A percentile compares a stretch with the other conserved stretches of the same genome.
These are phyloP conservation scores for Eustoma russellianum DNA, from an alignment of 257 asterid genomes.

Conservation along the genomic window DNA sequence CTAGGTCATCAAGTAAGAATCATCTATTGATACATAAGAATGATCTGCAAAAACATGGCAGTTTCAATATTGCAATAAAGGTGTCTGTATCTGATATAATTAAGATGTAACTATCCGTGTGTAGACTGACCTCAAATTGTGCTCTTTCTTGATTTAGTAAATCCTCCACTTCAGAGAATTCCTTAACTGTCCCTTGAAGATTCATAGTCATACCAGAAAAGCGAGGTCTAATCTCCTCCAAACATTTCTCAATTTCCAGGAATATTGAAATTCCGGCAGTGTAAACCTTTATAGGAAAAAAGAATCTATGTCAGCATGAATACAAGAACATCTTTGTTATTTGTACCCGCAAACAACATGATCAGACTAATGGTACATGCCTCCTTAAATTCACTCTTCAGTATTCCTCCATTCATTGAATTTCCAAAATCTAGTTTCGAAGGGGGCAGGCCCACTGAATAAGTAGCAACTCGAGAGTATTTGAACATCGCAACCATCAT, in stretches of 20 bases:
- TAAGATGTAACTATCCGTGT: neutral
- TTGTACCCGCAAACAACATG: neutral
- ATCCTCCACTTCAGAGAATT: slow-evolving; percentile 56
- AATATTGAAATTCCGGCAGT: slow-evolving; percentile 55
- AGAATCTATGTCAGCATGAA: slow-evolving; percentile 12
- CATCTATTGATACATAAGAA: neutral
- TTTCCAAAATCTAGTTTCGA: slow-evolving; percentile 58
- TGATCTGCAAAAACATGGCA: neutral
- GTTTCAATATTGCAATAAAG: too few relatives aligned
- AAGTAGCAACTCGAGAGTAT: slow-evolving; percentile 64
- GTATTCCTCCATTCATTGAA: slow-evolving; percentile 46
- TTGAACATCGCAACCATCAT: slow-evolving; percentile 84
- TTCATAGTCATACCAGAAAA: slow-evolving; percentile 48
- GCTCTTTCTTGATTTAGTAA: slow-evolving; percentile 65
- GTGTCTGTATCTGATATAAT: too few relatives aligned
- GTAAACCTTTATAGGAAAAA: slow-evolving; percentile 39
- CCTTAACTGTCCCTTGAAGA: slow-evolving; percentile 52
- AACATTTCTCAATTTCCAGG: slow-evolving; percentile 52
- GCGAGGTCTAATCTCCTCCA: slow-evolving; percentile 47
- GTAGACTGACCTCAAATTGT: slow-evolving; percentile 80
- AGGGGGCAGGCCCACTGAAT: slow-evolving; percentile 80
- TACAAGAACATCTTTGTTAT: neutral
- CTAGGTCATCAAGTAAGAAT: neutral
- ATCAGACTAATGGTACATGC: slow-evolving; percentile 31
- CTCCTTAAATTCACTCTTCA: slow-evolving; percentile 54